phyloP scores from a whole-genome alignment of 1,284 basidiomycete genomes.

The Sanghuangporus sanghuang region DNA sequence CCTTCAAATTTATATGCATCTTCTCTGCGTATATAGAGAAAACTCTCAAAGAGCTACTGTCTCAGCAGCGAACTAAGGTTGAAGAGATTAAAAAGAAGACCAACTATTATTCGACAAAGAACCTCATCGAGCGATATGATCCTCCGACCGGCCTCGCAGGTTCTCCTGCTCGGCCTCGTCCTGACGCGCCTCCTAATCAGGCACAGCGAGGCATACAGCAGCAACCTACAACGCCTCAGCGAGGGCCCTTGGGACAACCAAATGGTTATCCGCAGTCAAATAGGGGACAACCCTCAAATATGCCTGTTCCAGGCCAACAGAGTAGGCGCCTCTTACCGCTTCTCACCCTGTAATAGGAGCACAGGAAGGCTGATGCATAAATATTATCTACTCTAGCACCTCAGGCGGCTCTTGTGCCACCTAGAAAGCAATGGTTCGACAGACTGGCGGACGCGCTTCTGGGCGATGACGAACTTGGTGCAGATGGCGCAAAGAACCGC shows the following conservation, averaged over 20 bases:
- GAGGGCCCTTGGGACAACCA: constrained; percentile 6
- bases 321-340: neutral
- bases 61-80: constrained; percentile 80
- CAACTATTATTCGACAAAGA: constrained; percentile 89
- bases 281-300: neutral
- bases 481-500: constrained; percentile 47
- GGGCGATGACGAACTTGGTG: constrained; percentile 71
- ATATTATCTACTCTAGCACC: constrained; percentile 25
- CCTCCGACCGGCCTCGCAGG: constrained; percentile 36
- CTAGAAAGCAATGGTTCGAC: constrained; percentile 84
- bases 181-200: constrained; percentile 24
- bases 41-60: constrained; percentile 69
- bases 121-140: constrained; percentile 90
- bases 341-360: neutral
- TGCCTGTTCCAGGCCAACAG: neutral
- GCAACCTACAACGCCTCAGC: constrained; percentile 6
- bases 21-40: constrained; percentile 53
- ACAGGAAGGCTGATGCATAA: neutral
- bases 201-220: neutral
- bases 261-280: constrained; percentile 19
- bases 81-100: constrained; percentile 98
- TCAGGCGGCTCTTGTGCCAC: constrained; percentile 43
- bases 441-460: constrained; percentile 82
- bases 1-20: neutral
- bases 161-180: constrained; percentile 29